Evolutionary conservation across 1,284 basidiomycete species (phyloP).

Genomic region (Trichosporon inkin): DNA sequence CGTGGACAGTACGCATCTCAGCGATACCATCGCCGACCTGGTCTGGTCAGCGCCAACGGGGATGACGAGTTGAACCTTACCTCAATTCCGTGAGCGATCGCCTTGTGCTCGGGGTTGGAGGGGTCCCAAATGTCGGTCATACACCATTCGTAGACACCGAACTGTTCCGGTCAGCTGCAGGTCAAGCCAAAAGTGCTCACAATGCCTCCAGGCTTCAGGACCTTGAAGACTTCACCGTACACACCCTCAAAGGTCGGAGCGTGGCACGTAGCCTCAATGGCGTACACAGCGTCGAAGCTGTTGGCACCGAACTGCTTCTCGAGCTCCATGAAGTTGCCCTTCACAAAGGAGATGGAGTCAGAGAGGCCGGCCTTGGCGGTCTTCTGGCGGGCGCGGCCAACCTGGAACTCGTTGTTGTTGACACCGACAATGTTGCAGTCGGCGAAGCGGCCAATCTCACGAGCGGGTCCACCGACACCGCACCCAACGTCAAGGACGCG

Average conservation of each 20-base stretch:
- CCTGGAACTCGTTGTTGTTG: conserved; percentile 97
- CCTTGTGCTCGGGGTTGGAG: conserved; percentile 80
- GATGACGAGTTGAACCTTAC: too few species aligned
- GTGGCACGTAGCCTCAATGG: conserved; percentile 96
- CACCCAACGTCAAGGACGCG: conserved; percentile 96
- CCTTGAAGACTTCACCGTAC: conserved; percentile 88
- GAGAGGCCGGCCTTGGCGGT: conserved; percentile 74
- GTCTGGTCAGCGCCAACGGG: background rate
- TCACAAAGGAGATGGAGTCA: conserved; percentile 72
- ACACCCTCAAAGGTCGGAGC: conserved; percentile 94
- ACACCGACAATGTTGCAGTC: conserved; percentile 82
- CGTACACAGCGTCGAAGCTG: conserved; percentile 94
- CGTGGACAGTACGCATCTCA: conserved; percentile 80
- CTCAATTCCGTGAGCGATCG: conserved; percentile 83
- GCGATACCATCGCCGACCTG: conserved; percentile 91
- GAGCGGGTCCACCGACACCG: conserved; percentile 93
- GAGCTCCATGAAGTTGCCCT: conserved; percentile 96
- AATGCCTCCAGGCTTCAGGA: conserved; percentile 93
- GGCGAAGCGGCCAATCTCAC: conserved; percentile 88
- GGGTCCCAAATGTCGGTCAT: conserved; percentile 96
- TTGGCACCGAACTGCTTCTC: conserved; percentile 87
- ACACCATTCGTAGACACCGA: conserved; percentile 97
- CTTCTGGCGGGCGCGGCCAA: conserved; percentile 78
- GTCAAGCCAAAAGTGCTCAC: conserved; percentile 55
- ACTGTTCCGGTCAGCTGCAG: conserved; percentile 55